Percentiles rank a stretch among this genome's conserved stretches.
phyloP scores from a whole-genome alignment of 257 asterid genomes.

The Nicotiana otophora region DNA sequence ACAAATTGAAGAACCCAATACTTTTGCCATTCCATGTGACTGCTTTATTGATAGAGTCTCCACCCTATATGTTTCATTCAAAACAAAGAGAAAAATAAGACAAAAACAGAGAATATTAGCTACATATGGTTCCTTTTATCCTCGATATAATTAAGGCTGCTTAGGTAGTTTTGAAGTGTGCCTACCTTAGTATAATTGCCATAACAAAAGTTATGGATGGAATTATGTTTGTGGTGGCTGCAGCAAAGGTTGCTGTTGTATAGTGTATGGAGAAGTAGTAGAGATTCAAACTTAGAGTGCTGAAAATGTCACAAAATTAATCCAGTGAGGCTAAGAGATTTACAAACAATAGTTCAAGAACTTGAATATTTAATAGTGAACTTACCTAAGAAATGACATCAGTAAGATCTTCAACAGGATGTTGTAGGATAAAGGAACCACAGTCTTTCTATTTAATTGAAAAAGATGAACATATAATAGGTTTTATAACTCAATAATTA shows the following conservation, averaged over 20 bases:
- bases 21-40: constrained; percentile 34
- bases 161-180: neutral
- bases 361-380: neutral
- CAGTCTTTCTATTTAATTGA: constrained; percentile 29
- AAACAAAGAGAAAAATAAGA: neutral
- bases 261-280: constrained; percentile 44
- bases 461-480: neutral
- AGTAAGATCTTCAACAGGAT: constrained; percentile 41
- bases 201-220: constrained; percentile 55
- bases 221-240: constrained; percentile 48
- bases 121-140: neutral
- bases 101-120: neutral
- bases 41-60: constrained; percentile 43
- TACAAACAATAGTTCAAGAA: neutral
- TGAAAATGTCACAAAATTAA: constrained; percentile 20
- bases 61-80: constrained; percentile 23
- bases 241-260: constrained; percentile 64
- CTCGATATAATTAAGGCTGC: neutral
- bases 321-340: neutral
- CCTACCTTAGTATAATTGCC: constrained; percentile 50
- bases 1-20: constrained; percentile 35
- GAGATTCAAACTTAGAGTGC: constrained; percentile 48
- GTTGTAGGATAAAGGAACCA: constrained; percentile 32
- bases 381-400: constrained; percentile 53
- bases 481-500: neutral